Percentiles rank a stretch among this genome's conserved stretches.
These are phyloP conservation scores for Diplodia corticola DNA, from an alignment of 2,329 filamentous ascomycete genomes.

Conservation along the genomic window DNA sequence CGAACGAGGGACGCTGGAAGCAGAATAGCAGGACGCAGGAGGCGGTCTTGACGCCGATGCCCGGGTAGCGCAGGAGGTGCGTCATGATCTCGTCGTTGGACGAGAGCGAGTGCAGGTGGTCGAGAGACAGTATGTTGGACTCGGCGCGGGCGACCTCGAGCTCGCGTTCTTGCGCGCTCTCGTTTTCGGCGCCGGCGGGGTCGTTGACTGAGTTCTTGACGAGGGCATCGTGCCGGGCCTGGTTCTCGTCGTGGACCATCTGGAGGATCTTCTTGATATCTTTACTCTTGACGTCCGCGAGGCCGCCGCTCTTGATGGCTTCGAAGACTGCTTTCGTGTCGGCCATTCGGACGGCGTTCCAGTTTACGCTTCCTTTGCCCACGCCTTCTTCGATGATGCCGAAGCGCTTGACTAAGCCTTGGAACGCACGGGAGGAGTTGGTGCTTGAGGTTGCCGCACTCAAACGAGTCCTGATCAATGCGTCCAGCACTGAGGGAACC, in stretches of 20 bases:
- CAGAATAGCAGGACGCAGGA: constrained; percentile 66
- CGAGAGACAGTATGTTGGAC: constrained; percentile 63
- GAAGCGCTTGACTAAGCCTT: constrained; percentile 64
- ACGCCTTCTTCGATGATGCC: constrained; percentile 63
- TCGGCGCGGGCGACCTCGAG: constrained; percentile 59
- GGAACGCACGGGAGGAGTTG: constrained; percentile 67
- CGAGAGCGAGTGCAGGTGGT: constrained; percentile 58
- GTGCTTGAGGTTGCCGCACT: constrained; percentile 61
- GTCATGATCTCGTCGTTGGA: constrained; percentile 58
- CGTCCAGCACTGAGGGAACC: constrained; percentile 65
- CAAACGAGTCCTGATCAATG: constrained; percentile 62
- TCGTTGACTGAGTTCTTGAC: constrained; percentile 40
- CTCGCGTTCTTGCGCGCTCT: constrained; percentile 54
- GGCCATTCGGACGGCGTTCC: constrained; percentile 67
- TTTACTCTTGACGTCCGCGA: constrained; percentile 69
- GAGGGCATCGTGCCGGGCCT: constrained; percentile 55
- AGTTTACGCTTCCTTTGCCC: constrained; percentile 72
- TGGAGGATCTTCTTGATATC: constrained; percentile 74
- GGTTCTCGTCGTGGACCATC: constrained; percentile 69
- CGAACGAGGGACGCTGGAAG: constrained; percentile 62
- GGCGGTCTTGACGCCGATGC: constrained; percentile 67
- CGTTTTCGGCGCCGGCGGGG: constrained; percentile 44
- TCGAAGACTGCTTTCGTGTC: constrained; percentile 62
- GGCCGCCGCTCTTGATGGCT: constrained; percentile 69
- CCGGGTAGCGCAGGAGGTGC: constrained; percentile 59